These are phyloP conservation scores for Dalbergia cultrata DNA, from an alignment of 306 rosid genomes.

Conservation along the genomic window DNA sequence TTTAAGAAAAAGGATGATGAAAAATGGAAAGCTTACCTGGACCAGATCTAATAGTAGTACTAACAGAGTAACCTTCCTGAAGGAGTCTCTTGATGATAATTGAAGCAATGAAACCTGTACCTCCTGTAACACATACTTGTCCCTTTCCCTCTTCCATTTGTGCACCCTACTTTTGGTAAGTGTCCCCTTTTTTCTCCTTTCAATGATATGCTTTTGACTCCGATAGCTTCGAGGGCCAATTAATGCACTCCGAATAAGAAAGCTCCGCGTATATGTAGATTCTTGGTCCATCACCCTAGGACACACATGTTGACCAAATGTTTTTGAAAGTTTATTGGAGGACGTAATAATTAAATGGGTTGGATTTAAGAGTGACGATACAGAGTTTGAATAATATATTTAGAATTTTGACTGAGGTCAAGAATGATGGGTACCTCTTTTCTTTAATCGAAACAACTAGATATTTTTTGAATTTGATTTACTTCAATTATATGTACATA, in stretches of 20 bases:
- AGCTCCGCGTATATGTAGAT: not conserved
- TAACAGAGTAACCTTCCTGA: conserved; percentile 52
- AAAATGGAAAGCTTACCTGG: conserved; percentile 13
- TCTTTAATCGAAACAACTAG: not conserved
- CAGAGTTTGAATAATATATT: not conserved
- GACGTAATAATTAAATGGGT: no score
- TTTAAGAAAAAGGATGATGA: not conserved
- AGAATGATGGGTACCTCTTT: no score
- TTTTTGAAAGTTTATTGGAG: not conserved
- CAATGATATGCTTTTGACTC: not conserved
- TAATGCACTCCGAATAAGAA: not conserved
- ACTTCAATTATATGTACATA: no score
- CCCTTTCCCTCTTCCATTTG: conserved; percentile 38
- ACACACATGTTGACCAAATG: not conserved
- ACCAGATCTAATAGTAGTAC: conserved; percentile 53
- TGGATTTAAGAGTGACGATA: no score
- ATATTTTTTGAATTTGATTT: not conserved
- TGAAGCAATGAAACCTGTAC: conserved; percentile 58
- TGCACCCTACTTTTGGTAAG: not conserved
- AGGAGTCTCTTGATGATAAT: conserved; percentile 56
- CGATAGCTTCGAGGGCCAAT: not conserved
- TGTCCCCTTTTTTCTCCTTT: not conserved
- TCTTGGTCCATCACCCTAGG: not conserved
- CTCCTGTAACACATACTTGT: conserved; percentile 58
- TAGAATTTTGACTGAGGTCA: not conserved